A percentile compares a stretch with the other conserved stretches of the same genome.
Evolutionary conservation across 2,329 filamentous ascomycete genomes (phyloP).

Genomic region (Aspergillus proliferans): DNA sequence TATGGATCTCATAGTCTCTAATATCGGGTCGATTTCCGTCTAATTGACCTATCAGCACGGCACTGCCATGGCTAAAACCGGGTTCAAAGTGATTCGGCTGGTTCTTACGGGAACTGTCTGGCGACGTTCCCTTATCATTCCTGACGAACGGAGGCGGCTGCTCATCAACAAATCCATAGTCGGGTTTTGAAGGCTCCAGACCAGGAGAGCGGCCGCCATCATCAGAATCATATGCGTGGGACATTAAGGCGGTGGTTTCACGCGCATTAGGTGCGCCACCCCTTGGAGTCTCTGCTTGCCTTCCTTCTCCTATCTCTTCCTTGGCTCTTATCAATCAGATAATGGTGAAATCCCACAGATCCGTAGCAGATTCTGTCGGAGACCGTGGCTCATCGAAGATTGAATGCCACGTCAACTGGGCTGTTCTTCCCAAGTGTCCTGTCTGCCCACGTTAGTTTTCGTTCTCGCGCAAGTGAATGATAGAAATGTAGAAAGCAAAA

Average conservation of each 20-base stretch:
- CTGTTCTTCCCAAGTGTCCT: neutral
- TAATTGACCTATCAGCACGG: constrained; percentile 61
- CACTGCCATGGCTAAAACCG: constrained; percentile 51
- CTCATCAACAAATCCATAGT: constrained; percentile 23
- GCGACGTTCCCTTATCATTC: constrained; percentile 24
- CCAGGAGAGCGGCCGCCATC: constrained; percentile 34
- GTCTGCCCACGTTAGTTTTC: neutral
- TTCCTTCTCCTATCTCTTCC: neutral
- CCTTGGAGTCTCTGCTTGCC: constrained; percentile 4
- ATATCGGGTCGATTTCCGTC: constrained; percentile 61
- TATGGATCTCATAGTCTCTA: constrained; percentile 50
- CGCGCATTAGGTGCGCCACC: constrained; percentile 23
- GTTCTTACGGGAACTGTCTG: constrained; percentile 32
- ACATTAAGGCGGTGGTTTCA: constrained; percentile 27
- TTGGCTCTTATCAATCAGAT: neutral
- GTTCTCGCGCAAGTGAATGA: neutral
- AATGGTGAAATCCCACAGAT: neutral
- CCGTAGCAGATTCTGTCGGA: neutral
- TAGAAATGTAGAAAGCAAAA: too few relatives aligned
- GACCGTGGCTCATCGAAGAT: neutral
- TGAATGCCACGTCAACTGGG: neutral
- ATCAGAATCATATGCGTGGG: constrained; percentile 37
- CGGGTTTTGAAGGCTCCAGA: constrained; percentile 24
- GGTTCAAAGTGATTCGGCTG: constrained; percentile 20
- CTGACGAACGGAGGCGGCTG: constrained; percentile 31